These are phyloP conservation scores for Batkoa obscura DNA, from an alignment of 371 early-diverging fungal species.

Conservation along the genomic window DNA sequence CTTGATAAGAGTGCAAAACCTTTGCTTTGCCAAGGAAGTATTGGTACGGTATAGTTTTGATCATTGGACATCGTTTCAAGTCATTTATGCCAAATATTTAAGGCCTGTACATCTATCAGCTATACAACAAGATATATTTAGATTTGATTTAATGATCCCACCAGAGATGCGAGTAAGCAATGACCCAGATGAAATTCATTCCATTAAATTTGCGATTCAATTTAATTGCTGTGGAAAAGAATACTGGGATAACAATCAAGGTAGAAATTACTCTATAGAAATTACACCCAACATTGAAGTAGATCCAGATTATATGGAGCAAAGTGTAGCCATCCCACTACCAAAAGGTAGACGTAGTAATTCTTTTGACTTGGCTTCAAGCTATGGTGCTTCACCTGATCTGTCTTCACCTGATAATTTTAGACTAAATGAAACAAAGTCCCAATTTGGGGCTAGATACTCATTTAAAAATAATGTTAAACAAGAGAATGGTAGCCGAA, in stretches of 20 bases:
- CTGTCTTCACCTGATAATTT: too few relatives aligned
- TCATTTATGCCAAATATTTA: not conserved
- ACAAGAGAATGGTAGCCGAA: too few relatives aligned
- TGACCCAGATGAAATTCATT: not conserved
- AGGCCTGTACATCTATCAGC: not conserved
- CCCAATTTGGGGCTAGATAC: not conserved
- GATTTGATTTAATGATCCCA: not conserved
- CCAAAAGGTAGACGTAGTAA: too few relatives aligned
- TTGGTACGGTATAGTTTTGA: conserved; percentile 9
- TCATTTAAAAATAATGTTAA: not conserved
- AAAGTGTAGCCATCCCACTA: too few relatives aligned
- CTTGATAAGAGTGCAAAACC: conserved; percentile 8
- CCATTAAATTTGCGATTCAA: conserved; percentile 2
- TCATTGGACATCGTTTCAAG: conserved; percentile 9
- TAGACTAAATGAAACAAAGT: not conserved
- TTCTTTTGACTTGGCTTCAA: too few relatives aligned
- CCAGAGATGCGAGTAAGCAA: not conserved
- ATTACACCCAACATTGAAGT: not conserved
- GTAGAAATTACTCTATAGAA: not conserved
- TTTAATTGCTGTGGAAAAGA: conserved; percentile 4
- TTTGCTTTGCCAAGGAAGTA: conserved; percentile 12
- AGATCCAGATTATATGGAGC: not conserved
- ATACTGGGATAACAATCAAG: conserved; percentile 8
- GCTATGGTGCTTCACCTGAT: too few relatives aligned
- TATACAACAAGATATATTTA: not conserved